phyloP scores from a whole-genome alignment of 495 filamentous ascomycete genomes.

The Cryomyces minteri region DNA sequence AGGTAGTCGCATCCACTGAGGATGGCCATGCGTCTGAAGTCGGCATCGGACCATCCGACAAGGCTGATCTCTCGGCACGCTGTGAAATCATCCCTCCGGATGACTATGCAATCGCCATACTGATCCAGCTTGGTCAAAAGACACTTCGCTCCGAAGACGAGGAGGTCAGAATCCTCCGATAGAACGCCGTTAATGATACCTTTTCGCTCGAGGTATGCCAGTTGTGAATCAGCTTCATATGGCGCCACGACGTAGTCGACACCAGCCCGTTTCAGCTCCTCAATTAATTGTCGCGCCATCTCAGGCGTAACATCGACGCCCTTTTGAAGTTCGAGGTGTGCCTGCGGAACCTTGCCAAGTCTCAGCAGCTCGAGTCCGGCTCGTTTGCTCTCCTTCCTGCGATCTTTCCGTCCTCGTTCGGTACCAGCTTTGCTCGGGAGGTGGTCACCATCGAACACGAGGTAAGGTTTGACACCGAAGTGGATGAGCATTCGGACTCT shows the following conservation, averaged over 20 bases:
- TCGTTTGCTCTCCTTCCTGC: constrained; percentile 54
- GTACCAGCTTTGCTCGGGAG: constrained; percentile 92
- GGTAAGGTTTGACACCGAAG: constrained; percentile 78
- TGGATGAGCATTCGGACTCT: constrained; percentile 84
- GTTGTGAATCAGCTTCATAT: constrained; percentile 92
- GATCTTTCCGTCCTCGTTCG: constrained; percentile 48
- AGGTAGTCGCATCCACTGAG: constrained; percentile 97
- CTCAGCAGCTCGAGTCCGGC: constrained; percentile 61
- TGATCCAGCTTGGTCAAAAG: constrained; percentile 89
- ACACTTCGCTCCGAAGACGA: constrained; percentile 85
- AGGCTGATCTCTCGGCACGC: constrained; percentile 75
- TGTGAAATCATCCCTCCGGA: constrained; percentile 73
- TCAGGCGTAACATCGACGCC: constrained; percentile 89
- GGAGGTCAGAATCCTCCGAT: constrained; percentile 89
- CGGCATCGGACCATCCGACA: constrained; percentile 75
- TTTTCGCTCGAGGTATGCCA: constrained; percentile 78
- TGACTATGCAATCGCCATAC: constrained; percentile 81
- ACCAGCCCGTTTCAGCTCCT: constrained; percentile 62
- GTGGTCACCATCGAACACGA: constrained; percentile 93
- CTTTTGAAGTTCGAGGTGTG: constrained; percentile 79
- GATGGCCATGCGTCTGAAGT: constrained; percentile 93
- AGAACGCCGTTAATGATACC: constrained; percentile 73
- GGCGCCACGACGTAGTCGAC: constrained; percentile 88
- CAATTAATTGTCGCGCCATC: constrained; percentile 86
- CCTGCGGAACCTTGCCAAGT: constrained; percentile 61